These are phyloP conservation scores for Microdochium trichocladiopsis DNA, from an alignment of 2,329 filamentous ascomycete genomes.

Conservation along the genomic window DNA sequence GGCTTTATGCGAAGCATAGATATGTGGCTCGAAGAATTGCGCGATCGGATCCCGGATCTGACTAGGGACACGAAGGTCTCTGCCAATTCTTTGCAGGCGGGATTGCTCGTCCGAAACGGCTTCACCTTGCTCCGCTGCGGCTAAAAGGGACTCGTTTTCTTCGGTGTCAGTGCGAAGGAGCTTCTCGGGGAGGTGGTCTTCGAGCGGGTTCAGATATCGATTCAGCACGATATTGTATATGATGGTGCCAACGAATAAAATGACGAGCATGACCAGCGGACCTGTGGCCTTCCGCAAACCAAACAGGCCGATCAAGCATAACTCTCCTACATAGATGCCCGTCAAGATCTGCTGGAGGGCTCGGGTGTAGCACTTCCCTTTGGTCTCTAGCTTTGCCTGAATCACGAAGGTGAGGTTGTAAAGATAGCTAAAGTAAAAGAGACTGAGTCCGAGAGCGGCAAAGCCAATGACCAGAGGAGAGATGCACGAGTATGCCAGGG, in stretches of 20 bases:
- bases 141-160: conserved; percentile 14
- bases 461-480: conserved; percentile 67
- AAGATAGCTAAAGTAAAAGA: conserved; percentile 70
- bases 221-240: conserved; percentile 48
- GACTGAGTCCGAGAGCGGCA: conserved; percentile 56
- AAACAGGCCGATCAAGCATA: conserved; percentile 66
- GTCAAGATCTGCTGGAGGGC: conserved; percentile 66
- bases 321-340: conserved; percentile 62
- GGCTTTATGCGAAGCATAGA: conserved; percentile 15
- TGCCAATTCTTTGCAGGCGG: conserved; percentile 13
- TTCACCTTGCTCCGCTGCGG: conserved; percentile 4
- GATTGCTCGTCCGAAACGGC: conserved; percentile 15
- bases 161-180: conserved; percentile 7
- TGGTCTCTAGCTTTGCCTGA: conserved; percentile 64
- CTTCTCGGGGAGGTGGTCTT: conserved; percentile 17
- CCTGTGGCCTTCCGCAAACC: conserved; percentile 49
- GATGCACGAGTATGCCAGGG: conserved; percentile 67
- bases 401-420: conserved; percentile 72
- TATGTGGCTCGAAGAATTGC: conserved; percentile 17
- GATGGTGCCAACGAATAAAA: conserved; percentile 52
- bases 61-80: conserved; percentile 10
- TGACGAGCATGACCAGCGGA: conserved; percentile 54
- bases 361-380: conserved; percentile 63
- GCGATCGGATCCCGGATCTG: conserved; percentile 14
- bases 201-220: conserved; percentile 19